Percentiles rank a stretch among this genome's conserved stretches.
These are phyloP conservation scores for Fusarium solani-melongenae DNA, from an alignment of 2,329 filamentous ascomycete genomes.

Conservation along the genomic window DNA sequence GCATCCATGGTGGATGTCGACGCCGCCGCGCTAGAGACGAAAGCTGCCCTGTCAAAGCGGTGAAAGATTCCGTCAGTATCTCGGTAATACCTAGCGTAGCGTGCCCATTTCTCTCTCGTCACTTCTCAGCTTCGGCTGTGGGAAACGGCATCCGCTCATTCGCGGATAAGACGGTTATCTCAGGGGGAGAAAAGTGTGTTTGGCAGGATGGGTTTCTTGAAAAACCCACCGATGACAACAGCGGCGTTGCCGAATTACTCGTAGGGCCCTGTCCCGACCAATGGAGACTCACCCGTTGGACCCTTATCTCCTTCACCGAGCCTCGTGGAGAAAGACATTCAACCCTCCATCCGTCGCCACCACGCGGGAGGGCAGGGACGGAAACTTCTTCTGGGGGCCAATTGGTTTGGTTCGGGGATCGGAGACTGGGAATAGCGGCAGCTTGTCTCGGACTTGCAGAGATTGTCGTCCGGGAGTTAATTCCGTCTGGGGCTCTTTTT, in stretches of 20 bases:
- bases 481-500: neutral
- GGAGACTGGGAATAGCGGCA: constrained; percentile 1
- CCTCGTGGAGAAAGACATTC: neutral
- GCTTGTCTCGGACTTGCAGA: constrained; percentile 13
- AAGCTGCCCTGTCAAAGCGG: constrained; percentile 24
- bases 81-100: neutral
- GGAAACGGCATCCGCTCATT: neutral
- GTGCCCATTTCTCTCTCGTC: constrained; percentile 14
- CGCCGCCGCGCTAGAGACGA: constrained; percentile 29
- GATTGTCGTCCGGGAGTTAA: neutral
- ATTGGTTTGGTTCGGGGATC: constrained; percentile 4
- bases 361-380: neutral
- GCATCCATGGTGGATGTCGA: neutral
- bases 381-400: neutral
- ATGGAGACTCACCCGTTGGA: constrained; percentile 3
- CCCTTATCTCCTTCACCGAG: neutral
- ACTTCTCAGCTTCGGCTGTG: constrained; percentile 1
- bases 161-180: constrained; percentile 14
- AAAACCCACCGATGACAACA: constrained; percentile 32
- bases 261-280: constrained; percentile 9
- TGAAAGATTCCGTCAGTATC: constrained; percentile 20
- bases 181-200: constrained; percentile 2
- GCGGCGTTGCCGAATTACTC: constrained; percentile 30
- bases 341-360: constrained; percentile 21
- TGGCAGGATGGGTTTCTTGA: constrained; percentile 15